A percentile compares a stretch with the other conserved stretches of the same genome.
phyloP scores from a whole-genome alignment of 495 filamentous ascomycete species.

The Staphylotrichum longicolle region DNA sequence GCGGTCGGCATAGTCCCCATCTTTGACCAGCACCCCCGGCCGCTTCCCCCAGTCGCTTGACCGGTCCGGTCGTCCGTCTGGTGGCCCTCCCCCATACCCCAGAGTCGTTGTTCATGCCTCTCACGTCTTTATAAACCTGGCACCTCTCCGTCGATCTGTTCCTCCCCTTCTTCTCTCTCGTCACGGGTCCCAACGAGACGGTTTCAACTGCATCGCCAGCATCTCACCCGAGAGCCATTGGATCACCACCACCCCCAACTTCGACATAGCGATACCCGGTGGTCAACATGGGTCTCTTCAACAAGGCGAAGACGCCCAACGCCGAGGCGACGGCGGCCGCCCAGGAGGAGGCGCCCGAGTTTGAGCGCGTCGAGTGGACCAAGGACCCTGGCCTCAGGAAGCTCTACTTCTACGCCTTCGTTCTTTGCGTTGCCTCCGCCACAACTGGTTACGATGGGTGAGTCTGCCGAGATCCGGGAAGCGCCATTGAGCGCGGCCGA shows the following conservation, averaged over 20 bases:
- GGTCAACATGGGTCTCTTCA: slow-evolving; percentile 35
- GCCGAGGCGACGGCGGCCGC: slow-evolving; percentile 34
- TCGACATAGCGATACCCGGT: slow-evolving; percentile 15
- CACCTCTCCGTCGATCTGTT: slow-evolving; percentile 20
- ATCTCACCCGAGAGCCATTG: slow-evolving; percentile 18
- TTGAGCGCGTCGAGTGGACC: slow-evolving; percentile 59
- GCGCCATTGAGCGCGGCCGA: neutral
- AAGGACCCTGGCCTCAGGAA: slow-evolving; percentile 59
- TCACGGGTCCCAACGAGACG: slow-evolving; percentile 28
- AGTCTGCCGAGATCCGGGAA: neutral
- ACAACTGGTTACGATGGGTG: slow-evolving; percentile 68
- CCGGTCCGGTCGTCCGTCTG: slow-evolving; percentile 33
- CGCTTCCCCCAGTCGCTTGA: slow-evolving; percentile 20
- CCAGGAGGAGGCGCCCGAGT: slow-evolving; percentile 55
- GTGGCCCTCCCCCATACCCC: slow-evolving; percentile 19
- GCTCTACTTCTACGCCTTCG: slow-evolving; percentile 57
- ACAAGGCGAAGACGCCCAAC: slow-evolving; percentile 40
- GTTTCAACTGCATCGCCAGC: slow-evolving; percentile 23
- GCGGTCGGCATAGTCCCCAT: slow-evolving; percentile 11
- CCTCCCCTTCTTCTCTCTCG: slow-evolving; percentile 19
- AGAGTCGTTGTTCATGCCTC: slow-evolving; percentile 8
- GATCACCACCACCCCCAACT: slow-evolving; percentile 11
- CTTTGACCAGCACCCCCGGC: slow-evolving; percentile 6
- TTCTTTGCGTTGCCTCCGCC: slow-evolving; percentile 61
- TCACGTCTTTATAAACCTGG: slow-evolving; percentile 28